These are phyloP conservation scores for Naumovozyma castellii DNA, from an alignment of 805 yeast genomes.

Conservation along the genomic window DNA sequence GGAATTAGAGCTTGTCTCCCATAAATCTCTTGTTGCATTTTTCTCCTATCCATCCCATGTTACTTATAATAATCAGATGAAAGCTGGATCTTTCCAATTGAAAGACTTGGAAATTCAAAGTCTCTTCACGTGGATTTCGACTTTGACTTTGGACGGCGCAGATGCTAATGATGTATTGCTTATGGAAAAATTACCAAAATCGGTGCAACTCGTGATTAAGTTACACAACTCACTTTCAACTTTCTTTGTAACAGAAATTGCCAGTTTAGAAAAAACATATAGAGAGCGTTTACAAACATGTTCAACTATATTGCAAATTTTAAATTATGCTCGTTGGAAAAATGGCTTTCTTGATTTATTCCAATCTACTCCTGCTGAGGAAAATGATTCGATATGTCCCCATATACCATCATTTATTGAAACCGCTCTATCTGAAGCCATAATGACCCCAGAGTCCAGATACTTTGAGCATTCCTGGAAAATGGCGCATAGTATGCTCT, in stretches of 20 bases:
- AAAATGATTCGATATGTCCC: slow-evolving; percentile 29
- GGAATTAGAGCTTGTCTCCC: slow-evolving; percentile 58
- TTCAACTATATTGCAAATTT: slow-evolving; percentile 54
- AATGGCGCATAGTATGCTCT: slow-evolving; percentile 35
- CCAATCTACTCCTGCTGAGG: slow-evolving; percentile 24
- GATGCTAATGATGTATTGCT: slow-evolving; percentile 29
- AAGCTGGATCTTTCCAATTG: slow-evolving; percentile 28
- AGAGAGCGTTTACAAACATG: slow-evolving; percentile 59
- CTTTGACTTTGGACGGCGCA: slow-evolving; percentile 39
- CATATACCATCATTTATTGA: slow-evolving; percentile 80
- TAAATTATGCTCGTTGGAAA: slow-evolving; percentile 56
- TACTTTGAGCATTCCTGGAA: slow-evolving; percentile 62
- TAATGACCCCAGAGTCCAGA: slow-evolving; percentile 75
- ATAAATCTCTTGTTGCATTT: slow-evolving; percentile 45
- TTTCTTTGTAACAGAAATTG: slow-evolving; percentile 54
- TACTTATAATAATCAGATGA: slow-evolving; percentile 12
- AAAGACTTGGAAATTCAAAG: slow-evolving; percentile 56
- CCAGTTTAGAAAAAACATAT: slow-evolving; percentile 48
- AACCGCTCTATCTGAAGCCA: slow-evolving; percentile 61
- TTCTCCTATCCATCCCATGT: slow-evolving; percentile 30
- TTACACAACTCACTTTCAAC: slow-evolving; percentile 58
- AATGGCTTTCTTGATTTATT: slow-evolving; percentile 51
- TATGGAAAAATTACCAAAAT: slow-evolving; percentile 50
- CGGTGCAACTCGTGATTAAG: slow-evolving; percentile 55
- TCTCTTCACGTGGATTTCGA: slow-evolving; percentile 59